These are phyloP conservation scores for Dendrobium huoshanense DNA, from an alignment of 106 monocot species.

Conservation along the genomic window DNA sequence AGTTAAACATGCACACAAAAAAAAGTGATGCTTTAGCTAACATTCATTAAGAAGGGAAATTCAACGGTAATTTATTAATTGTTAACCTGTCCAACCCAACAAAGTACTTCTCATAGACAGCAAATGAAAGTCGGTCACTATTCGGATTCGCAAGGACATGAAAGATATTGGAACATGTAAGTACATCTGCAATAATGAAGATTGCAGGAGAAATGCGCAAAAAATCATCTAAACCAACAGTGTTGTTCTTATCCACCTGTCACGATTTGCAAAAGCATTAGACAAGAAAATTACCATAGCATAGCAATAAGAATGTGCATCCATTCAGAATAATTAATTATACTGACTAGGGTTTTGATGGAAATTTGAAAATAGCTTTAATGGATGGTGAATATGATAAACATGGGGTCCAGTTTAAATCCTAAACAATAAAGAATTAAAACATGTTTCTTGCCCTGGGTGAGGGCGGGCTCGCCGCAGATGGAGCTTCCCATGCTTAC, in stretches of 20 bases:
- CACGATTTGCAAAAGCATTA: constrained; percentile 9
- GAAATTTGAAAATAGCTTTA: not conserved
- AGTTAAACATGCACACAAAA: not conserved
- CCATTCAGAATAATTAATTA: not conserved
- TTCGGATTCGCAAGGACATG: constrained; percentile 71
- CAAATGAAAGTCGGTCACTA: constrained; percentile 53
- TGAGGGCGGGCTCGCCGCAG: constrained; percentile 38
- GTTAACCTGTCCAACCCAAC: constrained; percentile 69
- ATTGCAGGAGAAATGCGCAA: constrained; percentile 85
- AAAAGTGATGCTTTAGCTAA: too few relatives aligned
- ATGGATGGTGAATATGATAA: not conserved
- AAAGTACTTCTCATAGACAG: constrained; percentile 86
- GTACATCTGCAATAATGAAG: constrained; percentile 79
- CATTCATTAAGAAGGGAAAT: not conserved
- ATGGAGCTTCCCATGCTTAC: constrained; percentile 89
- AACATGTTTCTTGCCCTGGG: constrained; percentile 33
- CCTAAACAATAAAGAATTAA: not conserved
- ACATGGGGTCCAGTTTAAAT: not conserved
- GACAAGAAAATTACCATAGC: not conserved
- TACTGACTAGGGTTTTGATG: not conserved
- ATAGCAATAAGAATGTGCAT: not conserved
- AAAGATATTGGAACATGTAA: constrained; percentile 81
- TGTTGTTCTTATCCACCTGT: constrained; percentile 70
- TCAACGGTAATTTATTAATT: not conserved
- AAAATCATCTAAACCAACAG: constrained; percentile 78